Conservation (phyloP, 2,329 filamentous ascomycete species). For the Arthrobotrys iridis region DNA sequence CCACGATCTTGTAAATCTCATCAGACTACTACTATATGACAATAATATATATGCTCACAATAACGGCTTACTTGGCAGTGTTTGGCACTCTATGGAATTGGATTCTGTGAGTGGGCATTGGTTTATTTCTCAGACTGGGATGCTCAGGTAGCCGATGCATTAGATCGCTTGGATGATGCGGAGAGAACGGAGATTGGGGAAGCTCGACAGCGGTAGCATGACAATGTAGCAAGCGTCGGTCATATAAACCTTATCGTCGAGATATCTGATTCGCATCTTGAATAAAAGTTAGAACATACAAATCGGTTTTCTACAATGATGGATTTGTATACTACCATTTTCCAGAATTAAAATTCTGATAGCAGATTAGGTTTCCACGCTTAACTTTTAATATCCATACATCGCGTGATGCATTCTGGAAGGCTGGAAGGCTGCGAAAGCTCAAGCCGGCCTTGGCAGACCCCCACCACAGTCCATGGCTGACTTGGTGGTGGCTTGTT, state of each 20-base stretch:
- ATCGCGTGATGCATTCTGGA: too few species aligned
- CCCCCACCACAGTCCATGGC: too few species aligned
- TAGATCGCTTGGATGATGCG: conserved; percentile 73
- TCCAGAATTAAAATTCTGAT: too few species aligned
- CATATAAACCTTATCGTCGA: too few species aligned
- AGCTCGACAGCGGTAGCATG: background rate
- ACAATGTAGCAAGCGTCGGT: background rate
- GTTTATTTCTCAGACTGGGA: conserved; percentile 82
- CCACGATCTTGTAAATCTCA: background rate
- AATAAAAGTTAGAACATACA: too few species aligned
- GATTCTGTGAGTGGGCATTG: conserved; percentile 79
- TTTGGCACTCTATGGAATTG: conserved; percentile 81
- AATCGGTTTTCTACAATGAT: too few species aligned
- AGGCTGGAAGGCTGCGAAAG: too few species aligned
- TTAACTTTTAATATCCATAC: too few species aligned
- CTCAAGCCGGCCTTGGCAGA: too few species aligned
- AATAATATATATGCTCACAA: conserved; percentile 16
- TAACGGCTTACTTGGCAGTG: conserved; percentile 62
- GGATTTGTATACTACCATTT: too few species aligned
- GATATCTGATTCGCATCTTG: background rate
- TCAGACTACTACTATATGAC: background rate
- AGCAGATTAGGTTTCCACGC: too few species aligned
- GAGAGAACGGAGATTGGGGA: conserved; percentile 56
- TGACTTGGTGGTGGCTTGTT: too few species aligned
- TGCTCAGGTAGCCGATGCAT: conserved; percentile 74